Conservation (phyloP, 306 rosid genomes). For the Sophora flavescens region DNA sequence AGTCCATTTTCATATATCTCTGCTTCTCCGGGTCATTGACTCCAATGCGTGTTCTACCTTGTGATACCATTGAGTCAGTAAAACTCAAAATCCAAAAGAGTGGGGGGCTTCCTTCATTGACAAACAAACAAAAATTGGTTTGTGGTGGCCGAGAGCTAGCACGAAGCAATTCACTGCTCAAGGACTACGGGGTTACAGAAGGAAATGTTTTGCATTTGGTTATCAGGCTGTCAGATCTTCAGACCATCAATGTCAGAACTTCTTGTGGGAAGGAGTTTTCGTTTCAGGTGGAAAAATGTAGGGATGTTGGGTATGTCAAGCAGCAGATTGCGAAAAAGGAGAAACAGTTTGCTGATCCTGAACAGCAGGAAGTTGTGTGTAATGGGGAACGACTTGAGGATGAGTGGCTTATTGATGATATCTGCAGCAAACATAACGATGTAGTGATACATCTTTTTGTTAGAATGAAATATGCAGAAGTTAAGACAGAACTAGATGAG, state of each 20-base stretch:
- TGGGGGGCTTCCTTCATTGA: constrained; percentile 72
- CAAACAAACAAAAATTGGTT: constrained; percentile 84
- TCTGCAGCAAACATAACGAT: constrained; percentile 70
- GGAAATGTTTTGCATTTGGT: constrained; percentile 94
- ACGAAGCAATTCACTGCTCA: constrained; percentile 73
- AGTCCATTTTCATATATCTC: constrained; percentile 69
- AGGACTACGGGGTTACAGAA: constrained; percentile 83
- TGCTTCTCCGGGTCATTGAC: constrained; percentile 65
- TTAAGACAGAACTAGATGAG: constrained; percentile 69
- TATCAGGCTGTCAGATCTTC: constrained; percentile 80
- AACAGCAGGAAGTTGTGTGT: constrained; percentile 81
- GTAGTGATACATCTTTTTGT: constrained; percentile 78
- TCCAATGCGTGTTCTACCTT: constrained; percentile 75
- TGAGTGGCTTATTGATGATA: constrained; percentile 79
- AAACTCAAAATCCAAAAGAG: constrained; percentile 75
- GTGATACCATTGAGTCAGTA: constrained; percentile 85
- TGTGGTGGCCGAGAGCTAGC: constrained; percentile 92
- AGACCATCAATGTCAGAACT: constrained; percentile 74
- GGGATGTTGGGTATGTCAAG: constrained; percentile 83
- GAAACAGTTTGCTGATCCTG: constrained; percentile 72
- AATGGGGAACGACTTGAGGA: constrained; percentile 83
- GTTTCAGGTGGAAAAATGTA: constrained; percentile 78
- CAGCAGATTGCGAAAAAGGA: constrained; percentile 73
- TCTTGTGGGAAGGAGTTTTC: constrained; percentile 70
- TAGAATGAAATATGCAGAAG: constrained; percentile 69